Conservation (phyloP, 192 early-diverging fungal species). For the Mortierella antarctica region DNA sequence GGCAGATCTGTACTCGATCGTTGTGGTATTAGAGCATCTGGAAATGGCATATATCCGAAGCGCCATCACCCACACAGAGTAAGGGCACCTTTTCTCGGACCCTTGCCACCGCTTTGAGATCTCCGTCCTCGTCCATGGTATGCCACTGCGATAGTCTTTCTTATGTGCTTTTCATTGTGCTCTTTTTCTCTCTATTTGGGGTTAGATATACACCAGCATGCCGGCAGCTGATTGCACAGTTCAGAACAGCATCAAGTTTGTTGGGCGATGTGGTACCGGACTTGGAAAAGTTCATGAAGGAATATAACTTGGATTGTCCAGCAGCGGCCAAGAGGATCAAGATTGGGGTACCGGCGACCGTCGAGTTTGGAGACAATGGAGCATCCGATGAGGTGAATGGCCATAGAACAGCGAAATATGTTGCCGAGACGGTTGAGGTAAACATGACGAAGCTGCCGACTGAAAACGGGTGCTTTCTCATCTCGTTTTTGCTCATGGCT, state of each 20-base stretch:
- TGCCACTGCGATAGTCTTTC: neutral
- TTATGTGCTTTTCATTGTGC: neutral
- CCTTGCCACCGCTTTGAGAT: too few species aligned
- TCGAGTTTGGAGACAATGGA: conserved; percentile 83
- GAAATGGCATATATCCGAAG: conserved; percentile 94
- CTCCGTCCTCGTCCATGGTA: neutral
- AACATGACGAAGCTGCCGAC: neutral
- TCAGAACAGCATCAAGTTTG: conserved; percentile 84
- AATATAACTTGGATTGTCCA: conserved; percentile 87
- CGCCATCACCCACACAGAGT: conserved; percentile 85
- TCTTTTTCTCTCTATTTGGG: neutral
- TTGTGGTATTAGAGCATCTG: conserved; percentile 90
- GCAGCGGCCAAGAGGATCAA: conserved; percentile 88
- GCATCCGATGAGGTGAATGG: conserved; percentile 59
- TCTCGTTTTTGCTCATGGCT: neutral
- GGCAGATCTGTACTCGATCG: conserved; percentile 93
- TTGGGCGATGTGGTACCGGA: conserved; percentile 69
- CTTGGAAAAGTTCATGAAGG: conserved; percentile 80
- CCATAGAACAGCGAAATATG: conserved; percentile 74
- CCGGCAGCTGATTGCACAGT: conserved; percentile 90
- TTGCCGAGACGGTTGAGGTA: conserved; percentile 81
- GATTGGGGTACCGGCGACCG: conserved; percentile 96
- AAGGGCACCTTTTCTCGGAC: conserved; percentile 10
- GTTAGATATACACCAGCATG: conserved; percentile 90
- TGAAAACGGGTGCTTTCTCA: neutral